Percentiles rank a stretch among this genome's conserved stretches.
Evolutionary conservation across 257 asterid genomes (phyloP).

Genomic region (Solanum rostratum): DNA sequence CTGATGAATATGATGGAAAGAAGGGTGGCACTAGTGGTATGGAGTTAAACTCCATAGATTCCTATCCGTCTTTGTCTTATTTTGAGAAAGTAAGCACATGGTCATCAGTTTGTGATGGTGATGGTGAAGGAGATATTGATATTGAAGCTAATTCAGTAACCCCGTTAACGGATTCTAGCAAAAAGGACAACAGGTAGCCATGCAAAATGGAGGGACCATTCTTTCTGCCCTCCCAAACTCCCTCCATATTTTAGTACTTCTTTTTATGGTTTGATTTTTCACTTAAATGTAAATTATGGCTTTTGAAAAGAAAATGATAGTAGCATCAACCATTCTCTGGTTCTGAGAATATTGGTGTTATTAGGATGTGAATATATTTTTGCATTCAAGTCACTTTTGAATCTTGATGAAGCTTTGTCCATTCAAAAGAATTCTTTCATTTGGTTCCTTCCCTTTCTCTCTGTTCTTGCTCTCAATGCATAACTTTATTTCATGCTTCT

Average conservation of each 20-base stretch:
- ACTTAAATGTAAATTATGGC: not conserved
- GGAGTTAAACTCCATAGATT: slow-evolving; percentile 18
- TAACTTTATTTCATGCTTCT: not conserved
- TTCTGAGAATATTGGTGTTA: not conserved
- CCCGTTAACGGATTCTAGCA: slow-evolving; percentile 10
- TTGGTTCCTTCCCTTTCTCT: not conserved
- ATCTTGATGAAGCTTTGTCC: not conserved
- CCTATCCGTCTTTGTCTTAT: slow-evolving; percentile 38
- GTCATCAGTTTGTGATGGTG: slow-evolving; percentile 16
- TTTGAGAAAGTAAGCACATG: slow-evolving; percentile 34
- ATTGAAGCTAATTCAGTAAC: slow-evolving; percentile 29
- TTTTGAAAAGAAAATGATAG: not conserved
- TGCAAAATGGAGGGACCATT: not conserved
- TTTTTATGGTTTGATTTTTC: not conserved
- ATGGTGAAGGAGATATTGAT: slow-evolving; percentile 22
- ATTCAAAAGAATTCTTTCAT: not conserved
- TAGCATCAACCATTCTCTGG: not conserved
- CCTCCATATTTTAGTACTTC: not conserved
- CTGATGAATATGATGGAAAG: slow-evolving; percentile 18
- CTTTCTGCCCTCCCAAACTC: not conserved
- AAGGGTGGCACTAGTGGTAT: slow-evolving; percentile 1
- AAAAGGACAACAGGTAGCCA: slow-evolving; percentile 1
- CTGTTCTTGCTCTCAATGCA: not conserved
- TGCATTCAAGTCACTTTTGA: not conserved
- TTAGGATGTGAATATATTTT: not conserved